Base-by-base conservation (phyloP, 1,139 yeast genomes). In the Ogataea hybrid region DNA sequence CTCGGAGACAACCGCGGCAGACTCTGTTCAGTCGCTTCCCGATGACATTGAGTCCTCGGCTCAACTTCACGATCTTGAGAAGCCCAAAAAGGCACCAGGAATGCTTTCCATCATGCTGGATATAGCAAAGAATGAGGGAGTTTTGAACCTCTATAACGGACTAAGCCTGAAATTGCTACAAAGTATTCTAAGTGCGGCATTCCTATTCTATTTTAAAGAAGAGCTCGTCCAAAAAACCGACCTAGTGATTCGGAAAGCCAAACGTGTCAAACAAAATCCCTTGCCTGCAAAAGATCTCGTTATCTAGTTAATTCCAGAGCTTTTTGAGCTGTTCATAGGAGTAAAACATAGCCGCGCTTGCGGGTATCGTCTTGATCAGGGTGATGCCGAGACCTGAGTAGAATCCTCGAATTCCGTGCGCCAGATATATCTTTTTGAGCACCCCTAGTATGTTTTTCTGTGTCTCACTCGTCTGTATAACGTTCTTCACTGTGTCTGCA, bases 151-250 rank as follows among this genome's bases (percentile, higher is more conserved):
- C 48, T 89, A 89, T 67, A 81, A 84, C 39, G 97, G 97, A 1
- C 74, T 90, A 51, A 69, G 77, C 38, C 81, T 90, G 41, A 90
- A 90, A 67, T 72, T 90, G 48, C 62, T 83, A 25, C 97, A 90
- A 65, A 81, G 92, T 43, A 88, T 90, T 41, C 62, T 84, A 45
- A 87, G 95, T 32, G 94, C 96, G 5, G 97, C 96, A 1, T 85
- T 90, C 58, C 72, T 90, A 56, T 90, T 90, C 62, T 86, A 83
- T 63, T 89, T 90, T 67, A 90, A 90, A 68, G 97, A 90, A 62
- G 92, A 86, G 63, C 74, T 89, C 51, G 74, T 81, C 45, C 56
- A 64, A 4, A 69, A 79, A n/a, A 71, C 78, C 43, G 71, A 75
- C 37, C 61, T 59, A 49, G 59, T 78, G 47, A 70, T 77, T 37